Percentiles rank a stretch among this genome's conserved stretches.
Evolutionary conservation across 768 basidiomycete species (phyloP).

Genomic region (Tulasnella sp.): DNA sequence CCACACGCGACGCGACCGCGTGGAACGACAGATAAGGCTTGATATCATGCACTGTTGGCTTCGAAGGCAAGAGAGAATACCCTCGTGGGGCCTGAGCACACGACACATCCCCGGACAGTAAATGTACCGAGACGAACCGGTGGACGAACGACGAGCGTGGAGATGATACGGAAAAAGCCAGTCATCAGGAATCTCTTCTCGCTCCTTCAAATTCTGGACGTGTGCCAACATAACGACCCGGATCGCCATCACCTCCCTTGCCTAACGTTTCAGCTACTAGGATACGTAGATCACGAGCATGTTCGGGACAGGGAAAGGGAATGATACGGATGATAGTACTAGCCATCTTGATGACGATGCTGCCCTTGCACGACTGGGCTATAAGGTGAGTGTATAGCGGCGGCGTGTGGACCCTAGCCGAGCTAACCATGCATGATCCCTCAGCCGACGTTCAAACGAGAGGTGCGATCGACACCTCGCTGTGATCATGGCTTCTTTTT

Average conservation of each 20-base stretch:
- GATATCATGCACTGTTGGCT: too few species aligned
- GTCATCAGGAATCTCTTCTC: neutral
- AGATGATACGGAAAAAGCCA: neutral
- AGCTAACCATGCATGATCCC: neutral
- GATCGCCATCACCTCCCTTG: neutral
- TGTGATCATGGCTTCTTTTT: neutral
- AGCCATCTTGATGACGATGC: constrained; percentile 12
- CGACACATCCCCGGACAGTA: neutral
- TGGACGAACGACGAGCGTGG: neutral
- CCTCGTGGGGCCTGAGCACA: neutral
- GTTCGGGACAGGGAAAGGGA: constrained; percentile 3
- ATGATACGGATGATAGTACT: neutral
- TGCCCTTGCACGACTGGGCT: constrained; percentile 14
- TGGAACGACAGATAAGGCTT: too few species aligned
- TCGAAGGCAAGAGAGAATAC: too few species aligned
- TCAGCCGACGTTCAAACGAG: constrained; percentile 16
- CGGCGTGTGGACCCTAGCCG: too few species aligned
- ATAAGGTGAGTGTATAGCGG: constrained; percentile 17
- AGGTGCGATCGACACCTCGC: constrained; percentile 1
- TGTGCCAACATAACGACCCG: too few species aligned
- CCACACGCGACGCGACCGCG: too few species aligned
- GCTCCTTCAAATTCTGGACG: neutral
- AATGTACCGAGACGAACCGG: too few species aligned
- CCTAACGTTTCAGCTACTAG: neutral
- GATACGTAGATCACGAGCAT: neutral